Evolutionary conservation across 441 rosid genomes (phyloP).

Genomic region (Pelargonium myrrhifolium): DNA sequence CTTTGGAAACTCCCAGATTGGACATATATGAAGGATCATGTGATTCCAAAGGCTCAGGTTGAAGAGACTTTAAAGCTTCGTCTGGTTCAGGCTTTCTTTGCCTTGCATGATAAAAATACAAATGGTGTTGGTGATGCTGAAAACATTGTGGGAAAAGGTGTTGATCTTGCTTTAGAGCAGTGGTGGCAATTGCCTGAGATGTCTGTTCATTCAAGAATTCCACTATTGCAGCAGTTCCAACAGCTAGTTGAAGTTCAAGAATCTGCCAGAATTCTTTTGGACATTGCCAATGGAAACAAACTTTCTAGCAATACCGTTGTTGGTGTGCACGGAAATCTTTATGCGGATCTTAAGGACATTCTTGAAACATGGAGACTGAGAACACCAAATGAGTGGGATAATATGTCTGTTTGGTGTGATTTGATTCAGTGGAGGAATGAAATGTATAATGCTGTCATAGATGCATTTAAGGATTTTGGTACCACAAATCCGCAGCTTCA

Average conservation of each 20-base stretch:
- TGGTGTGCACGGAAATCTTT: conserved; percentile 65
- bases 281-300: conserved; percentile 85
- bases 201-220: conserved; percentile 88
- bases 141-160: conserved; percentile 76
- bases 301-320: conserved; percentile 49
- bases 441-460: conserved; percentile 84
- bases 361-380: conserved; percentile 97
- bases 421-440: conserved; percentile 98
- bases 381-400: conserved; percentile 98
- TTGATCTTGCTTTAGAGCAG: conserved; percentile 88
- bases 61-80: conserved; percentile 97
- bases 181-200: conserved; percentile 99
- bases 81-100: conserved; percentile 78
- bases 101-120: conserved; percentile 78
- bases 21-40: conserved; percentile 90
- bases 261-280: conserved; percentile 75
- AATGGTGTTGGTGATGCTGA: conserved; percentile 86
- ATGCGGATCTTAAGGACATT: conserved; percentile 94
- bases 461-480: conserved; percentile 80
- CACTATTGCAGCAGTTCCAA: conserved; percentile 94
- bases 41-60: conserved; percentile 91
- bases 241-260: conserved; percentile 98
- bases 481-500: conserved; percentile 75
- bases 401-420: conserved; percentile 94
- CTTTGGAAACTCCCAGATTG: conserved; percentile 98